A percentile compares a stretch with the other conserved stretches of the same genome.
phyloP scores from a whole-genome alignment of 768 basidiomycete species.

The Lactarius vividus region DNA sequence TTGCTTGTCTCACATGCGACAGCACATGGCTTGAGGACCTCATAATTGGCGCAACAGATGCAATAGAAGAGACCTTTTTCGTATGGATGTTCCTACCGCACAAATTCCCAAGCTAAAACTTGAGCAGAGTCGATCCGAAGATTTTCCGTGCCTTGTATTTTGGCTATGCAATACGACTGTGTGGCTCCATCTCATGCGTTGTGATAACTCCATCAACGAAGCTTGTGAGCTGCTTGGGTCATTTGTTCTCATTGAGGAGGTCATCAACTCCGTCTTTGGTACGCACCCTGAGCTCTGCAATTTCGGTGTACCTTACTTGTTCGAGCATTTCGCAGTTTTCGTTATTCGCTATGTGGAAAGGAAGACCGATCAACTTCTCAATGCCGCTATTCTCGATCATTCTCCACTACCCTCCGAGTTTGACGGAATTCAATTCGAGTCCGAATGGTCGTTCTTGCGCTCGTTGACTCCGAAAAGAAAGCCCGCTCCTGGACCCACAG shows the following conservation, averaged over 20 bases:
- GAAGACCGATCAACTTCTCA: conserved; percentile 82
- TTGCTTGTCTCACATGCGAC: conserved; percentile 90
- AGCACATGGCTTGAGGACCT: conserved; percentile 92
- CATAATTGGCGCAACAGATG: conserved; percentile 84
- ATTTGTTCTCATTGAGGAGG: conserved; percentile 84
- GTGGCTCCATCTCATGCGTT: conserved; percentile 88
- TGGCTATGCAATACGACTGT: conserved; percentile 93
- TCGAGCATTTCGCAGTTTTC: conserved; percentile 59
- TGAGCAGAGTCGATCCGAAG: conserved; percentile 75
- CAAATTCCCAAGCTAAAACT: conserved; percentile 17
- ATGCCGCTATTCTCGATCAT: conserved; percentile 79
- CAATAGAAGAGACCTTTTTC: conserved; percentile 89
- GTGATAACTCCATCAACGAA: conserved; percentile 73
- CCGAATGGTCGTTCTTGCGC: conserved; percentile 91
- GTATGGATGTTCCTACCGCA: conserved; percentile 48
- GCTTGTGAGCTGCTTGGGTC: conserved; percentile 83
- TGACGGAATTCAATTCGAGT: conserved; percentile 87
- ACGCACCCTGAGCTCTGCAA: conserved; percentile 26
- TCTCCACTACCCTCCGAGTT: conserved; percentile 74
- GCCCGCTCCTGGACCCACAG: conserved; percentile 34
- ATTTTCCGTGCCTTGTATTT: conserved; percentile 83
- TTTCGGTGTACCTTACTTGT: conserved; percentile 3
- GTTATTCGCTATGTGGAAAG: conserved; percentile 91
- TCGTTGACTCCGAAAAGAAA: conserved; percentile 68
- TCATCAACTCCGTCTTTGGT: conserved; percentile 95